Evolutionary conservation across 805 yeast genomes (phyloP).

Genomic region (Saturnispora besseyi): DNA sequence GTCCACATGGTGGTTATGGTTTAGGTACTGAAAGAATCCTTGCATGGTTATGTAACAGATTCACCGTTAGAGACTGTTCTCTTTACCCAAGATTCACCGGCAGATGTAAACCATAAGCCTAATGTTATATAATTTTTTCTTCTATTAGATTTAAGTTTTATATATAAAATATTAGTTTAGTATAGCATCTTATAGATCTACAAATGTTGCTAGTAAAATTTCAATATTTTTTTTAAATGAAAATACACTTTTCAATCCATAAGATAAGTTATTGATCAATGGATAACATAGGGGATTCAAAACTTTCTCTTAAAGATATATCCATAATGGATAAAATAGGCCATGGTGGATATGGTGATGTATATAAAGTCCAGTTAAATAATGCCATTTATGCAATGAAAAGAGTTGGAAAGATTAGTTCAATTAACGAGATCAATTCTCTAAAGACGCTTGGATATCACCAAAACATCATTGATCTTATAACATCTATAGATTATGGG

Average conservation of each 20-base stretch:
- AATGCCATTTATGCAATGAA: constrained; percentile 22
- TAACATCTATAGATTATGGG: neutral
- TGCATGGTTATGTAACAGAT: constrained; percentile 97
- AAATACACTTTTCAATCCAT: neutral
- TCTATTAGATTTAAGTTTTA: neutral
- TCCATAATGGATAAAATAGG: constrained; percentile 39
- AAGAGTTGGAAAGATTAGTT: constrained; percentile 11
- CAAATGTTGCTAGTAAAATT: neutral
- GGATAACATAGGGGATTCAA: neutral
- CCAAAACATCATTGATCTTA: neutral
- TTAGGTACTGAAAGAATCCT: constrained; percentile 95
- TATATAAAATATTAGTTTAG: neutral
- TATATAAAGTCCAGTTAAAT: constrained; percentile 35
- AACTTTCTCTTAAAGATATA: constrained; percentile 1
- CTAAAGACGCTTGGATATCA: neutral
- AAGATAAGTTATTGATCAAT: neutral
- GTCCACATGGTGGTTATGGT: constrained; percentile 99
- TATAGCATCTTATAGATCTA: neutral
- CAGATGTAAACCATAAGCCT: constrained; percentile 80
- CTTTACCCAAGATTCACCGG: constrained; percentile 97
- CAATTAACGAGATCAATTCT: neutral
- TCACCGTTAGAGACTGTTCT: constrained; percentile 96
- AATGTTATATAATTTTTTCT: neutral
- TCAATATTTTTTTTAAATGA: neutral
- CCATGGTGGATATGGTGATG: constrained; percentile 86